Base-by-base conservation (phyloP, 148 eudicot species). In the Cornus controversa region DNA sequence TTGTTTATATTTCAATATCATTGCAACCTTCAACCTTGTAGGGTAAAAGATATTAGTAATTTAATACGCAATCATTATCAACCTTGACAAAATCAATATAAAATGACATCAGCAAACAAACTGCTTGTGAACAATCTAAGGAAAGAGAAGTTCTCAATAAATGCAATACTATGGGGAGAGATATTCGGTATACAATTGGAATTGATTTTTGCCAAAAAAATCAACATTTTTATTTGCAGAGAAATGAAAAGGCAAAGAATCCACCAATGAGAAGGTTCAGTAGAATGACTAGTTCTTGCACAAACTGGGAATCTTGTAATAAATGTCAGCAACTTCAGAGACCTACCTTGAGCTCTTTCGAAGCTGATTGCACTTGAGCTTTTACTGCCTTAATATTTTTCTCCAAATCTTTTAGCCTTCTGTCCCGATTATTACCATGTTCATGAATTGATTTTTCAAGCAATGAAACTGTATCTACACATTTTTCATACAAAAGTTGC, bases 271-370 rank as follows among this genome's bases (percentile, higher is more conserved):
- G 18, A 11, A 50, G 57, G 18, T 50, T 15, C 0, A 50, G 57
- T 58, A 40, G 10, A 40, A 40, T 9, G 45, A 40, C 45, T 6
- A 40, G 45, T 40, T 40, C 45, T 31, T 60, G 28, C 50, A 58
- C 16, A 31, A 16, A 22, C 28, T 16, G 8, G 54, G 54, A 74
- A 36, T 62, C 15, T 15, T 24, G 15, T 15, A n/a, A 45, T 64
- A 36, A 69, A 13, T 74, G 28, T 63, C 18, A 20, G 66, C 62
- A 72, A 75, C 66, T 68, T 26, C 47, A 72, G 78, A 66, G 72
- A 81, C 88, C 67, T 74, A 93, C 99, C 97, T 92, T 96, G 75
- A 93, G 95, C 62, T 92, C 91, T 82, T 90, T 92, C 18, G 97
- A 90, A 36, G 91, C 84, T 78, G 94, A 87, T 75, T 93, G 97